These are phyloP conservation scores for Blepharisma stoltei DNA, from an alignment of 73 alveolate species.

Conservation along the genomic window DNA sequence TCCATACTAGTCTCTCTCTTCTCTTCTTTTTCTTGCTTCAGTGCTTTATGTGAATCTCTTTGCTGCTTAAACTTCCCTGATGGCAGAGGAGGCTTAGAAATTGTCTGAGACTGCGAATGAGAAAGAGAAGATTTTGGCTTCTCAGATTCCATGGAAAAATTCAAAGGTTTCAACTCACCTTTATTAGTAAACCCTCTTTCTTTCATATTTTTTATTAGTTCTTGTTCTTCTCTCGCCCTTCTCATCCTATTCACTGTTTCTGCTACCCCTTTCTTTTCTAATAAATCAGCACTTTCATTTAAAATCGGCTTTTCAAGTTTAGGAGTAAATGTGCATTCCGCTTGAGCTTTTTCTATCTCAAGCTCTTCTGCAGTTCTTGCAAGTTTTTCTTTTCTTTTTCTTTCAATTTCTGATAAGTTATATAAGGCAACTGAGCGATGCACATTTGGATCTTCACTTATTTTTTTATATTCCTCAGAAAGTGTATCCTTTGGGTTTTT, in stretches of 20 bases:
- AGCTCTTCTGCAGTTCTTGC: not conserved
- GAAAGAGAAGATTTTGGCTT: no score
- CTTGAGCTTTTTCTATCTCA: not conserved
- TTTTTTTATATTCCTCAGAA: not conserved
- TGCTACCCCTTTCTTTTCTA: slow-evolving; percentile 4
- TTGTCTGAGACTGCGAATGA: no score
- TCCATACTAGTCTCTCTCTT: no score
- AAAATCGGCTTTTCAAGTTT: not conserved
- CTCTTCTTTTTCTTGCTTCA: no score
- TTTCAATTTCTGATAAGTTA: not conserved
- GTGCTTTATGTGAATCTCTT: no score
- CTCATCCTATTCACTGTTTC: slow-evolving; percentile 3
- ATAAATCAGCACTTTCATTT: not conserved
- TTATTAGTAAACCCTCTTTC: not conserved
- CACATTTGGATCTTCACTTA: not conserved
- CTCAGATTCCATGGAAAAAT: no score
- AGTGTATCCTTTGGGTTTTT: not conserved
- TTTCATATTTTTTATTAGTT: not conserved
- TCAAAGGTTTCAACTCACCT: no score
- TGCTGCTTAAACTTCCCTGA: no score
- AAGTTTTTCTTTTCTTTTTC: not conserved
- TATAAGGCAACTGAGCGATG: not conserved
- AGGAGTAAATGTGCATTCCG: slow-evolving; percentile 26
- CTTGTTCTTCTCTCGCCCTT: slow-evolving; percentile 22
- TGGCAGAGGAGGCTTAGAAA: no score